phyloP scores from a whole-genome alignment of 257 asterid species.

The Agastache rugosa region DNA sequence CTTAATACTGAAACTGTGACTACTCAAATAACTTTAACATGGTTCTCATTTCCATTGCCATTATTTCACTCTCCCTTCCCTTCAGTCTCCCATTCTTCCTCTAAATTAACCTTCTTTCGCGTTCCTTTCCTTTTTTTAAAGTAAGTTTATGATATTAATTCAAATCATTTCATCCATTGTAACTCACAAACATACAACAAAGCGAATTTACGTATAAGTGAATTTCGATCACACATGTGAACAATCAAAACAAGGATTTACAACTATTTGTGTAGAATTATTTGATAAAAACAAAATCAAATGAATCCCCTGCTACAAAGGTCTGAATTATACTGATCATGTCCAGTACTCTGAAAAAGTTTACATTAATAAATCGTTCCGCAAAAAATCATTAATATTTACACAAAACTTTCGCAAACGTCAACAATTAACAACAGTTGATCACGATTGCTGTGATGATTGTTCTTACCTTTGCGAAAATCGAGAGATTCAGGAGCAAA shows the following conservation, averaged over 20 bases:
- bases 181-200: constrained; percentile 8
- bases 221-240: constrained; percentile 20
- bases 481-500: constrained; percentile 32
- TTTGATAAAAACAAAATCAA: not conserved
- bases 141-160: not conserved
- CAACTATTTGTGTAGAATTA: not conserved
- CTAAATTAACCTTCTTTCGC: constrained; percentile 6
- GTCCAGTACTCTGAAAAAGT: not conserved
- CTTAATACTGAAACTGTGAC: constrained; percentile 1
- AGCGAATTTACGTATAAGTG: not conserved
- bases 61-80: constrained; percentile 15
- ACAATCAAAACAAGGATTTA: constrained; percentile 14
- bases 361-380: constrained; percentile 10
- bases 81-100: constrained; percentile 9
- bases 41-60: not conserved
- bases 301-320: not conserved
- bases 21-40: constrained; percentile 1
- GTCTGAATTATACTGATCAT: constrained; percentile 25
- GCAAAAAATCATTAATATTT: not conserved
- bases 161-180: constrained; percentile 12
- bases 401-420: not conserved
- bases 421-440: not conserved
- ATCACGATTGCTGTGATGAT: not conserved
- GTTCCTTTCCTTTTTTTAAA: not conserved
- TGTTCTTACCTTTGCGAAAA: constrained; percentile 33